Evolutionary conservation across 2,329 filamentous ascomycete genomes (phyloP), one percentile per base, ranked within the genome.

Genomic region (Trichothecium roseum): DNA sequence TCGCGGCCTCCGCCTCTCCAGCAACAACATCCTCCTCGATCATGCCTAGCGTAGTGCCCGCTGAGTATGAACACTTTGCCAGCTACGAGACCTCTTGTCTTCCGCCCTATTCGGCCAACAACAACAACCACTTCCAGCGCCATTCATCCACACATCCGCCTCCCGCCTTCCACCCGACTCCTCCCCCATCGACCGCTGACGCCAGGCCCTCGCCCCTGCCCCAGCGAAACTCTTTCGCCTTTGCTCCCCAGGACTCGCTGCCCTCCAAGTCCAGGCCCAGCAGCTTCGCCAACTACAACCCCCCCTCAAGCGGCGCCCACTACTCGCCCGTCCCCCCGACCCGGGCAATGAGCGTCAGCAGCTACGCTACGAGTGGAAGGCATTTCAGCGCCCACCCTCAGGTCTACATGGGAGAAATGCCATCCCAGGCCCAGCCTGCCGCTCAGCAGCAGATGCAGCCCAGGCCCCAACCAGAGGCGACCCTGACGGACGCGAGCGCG

Each of bases 41-140:
- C 37, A 57, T 64, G 41, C 59, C 66, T 36, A 66, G 60, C 44
- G 58, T 69, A 20, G 50, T 72, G 37, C 57, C 66, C 24, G 50
- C 63, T 26, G 69, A 71, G 31, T 75, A 73, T 47, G 65, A 69
- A 45, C 51, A 62, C 20, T 75, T 72, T 47, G 56, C 59, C 40
- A 55, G 58, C 38, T 73, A 70, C 46, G 60, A 65, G 26, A 17
- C 28, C 6, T 46, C 57, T 18, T 49, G 54, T 35, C 49, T 66
- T 41, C 49, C 54, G 15, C 42, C 64, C 3, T 73, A 70, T 44
- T 57, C 53, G 33, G 31, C 38, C 40, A 61, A 66, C 45, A 64
- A 69, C n/a, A n/a, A n/a, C n/a, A n/a, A 24, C 20, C 20, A 24
- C 20, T 24, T 24, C 20, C 20, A 24, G 20, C 20, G 20, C 20